Percentiles rank a stretch among this genome's conserved stretches.
Evolutionary conservation across 768 basidiomycete genomes (phyloP).

Genomic region (Pholiota molesta): DNA sequence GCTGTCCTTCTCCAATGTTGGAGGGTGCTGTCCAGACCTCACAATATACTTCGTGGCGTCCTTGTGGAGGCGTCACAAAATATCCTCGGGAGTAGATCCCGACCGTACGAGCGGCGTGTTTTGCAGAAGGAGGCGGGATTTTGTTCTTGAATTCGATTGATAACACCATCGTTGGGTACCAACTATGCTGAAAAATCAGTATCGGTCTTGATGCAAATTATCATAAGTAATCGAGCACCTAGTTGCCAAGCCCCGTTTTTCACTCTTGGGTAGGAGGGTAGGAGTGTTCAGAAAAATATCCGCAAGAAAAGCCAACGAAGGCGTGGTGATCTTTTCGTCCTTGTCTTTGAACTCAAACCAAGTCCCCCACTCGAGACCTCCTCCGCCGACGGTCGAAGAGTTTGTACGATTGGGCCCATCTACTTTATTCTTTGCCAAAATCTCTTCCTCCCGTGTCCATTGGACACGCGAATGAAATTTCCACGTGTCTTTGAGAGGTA

Average conservation of each 20-base stretch:
- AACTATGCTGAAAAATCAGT: slow-evolving; percentile 36
- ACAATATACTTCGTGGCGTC: slow-evolving; percentile 58
- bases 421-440: slow-evolving; percentile 41
- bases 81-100: slow-evolving; percentile 56
- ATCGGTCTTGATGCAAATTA: not conserved
- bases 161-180: slow-evolving; percentile 67
- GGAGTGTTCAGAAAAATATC: slow-evolving; percentile 55
- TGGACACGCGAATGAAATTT: slow-evolving; percentile 36
- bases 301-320: slow-evolving; percentile 57
- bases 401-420: slow-evolving; percentile 40
- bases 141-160: slow-evolving; percentile 66
- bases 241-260: slow-evolving; percentile 37
- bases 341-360: slow-evolving; percentile 53
- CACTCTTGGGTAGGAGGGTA: slow-evolving; percentile 46
- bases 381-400: slow-evolving; percentile 48
- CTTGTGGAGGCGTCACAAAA: slow-evolving; percentile 56
- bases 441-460: slow-evolving; percentile 43
- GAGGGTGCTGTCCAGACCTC: slow-evolving; percentile 72
- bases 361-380: slow-evolving; percentile 58
- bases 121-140: slow-evolving; percentile 45
- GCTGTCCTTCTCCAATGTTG: slow-evolving; percentile 48
- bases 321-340: slow-evolving; percentile 45
- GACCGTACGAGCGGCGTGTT: slow-evolving; percentile 53
- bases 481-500: slow-evolving; percentile 32
- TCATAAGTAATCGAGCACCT: slow-evolving; percentile 27